These are phyloP conservation scores for Diaporthe sp. DNA, from an alignment of 2,329 filamentous ascomycete genomes.

Conservation along the genomic window DNA sequence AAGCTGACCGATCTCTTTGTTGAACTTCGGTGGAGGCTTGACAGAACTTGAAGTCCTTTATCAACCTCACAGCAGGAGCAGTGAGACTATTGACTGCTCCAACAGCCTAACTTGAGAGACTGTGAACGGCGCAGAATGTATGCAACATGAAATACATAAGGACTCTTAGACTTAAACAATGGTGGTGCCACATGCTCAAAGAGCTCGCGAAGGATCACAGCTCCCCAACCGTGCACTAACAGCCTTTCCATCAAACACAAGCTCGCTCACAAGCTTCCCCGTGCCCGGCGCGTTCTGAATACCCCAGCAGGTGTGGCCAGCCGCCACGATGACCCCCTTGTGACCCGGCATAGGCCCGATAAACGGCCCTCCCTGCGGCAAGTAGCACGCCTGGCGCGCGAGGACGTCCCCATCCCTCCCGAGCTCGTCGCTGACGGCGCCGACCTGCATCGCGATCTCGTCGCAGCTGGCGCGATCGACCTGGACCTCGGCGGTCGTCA, in stretches of 20 bases:
- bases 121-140: too few species aligned
- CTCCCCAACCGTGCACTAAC: slow-evolving; percentile 66
- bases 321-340: slow-evolving; percentile 76
- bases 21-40: neutral
- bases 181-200: slow-evolving; percentile 41
- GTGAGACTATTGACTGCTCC: too few species aligned
- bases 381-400: slow-evolving; percentile 80
- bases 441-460: slow-evolving; percentile 77
- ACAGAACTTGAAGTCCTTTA: too few species aligned
- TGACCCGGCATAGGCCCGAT: slow-evolving; percentile 75
- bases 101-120: too few species aligned
- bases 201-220: slow-evolving; percentile 67
- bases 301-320: slow-evolving; percentile 86
- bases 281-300: slow-evolving; percentile 86
- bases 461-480: slow-evolving; percentile 76
- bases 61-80: too few species aligned
- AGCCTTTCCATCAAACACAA: slow-evolving; percentile 72
- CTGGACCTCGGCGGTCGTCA: slow-evolving; percentile 72
- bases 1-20: neutral
- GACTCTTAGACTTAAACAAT: neutral
- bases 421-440: slow-evolving; percentile 67
- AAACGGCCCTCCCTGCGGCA: slow-evolving; percentile 79
- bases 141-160: neutral
- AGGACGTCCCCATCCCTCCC: slow-evolving; percentile 69
- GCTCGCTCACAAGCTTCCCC: slow-evolving; percentile 75